Conservation (phyloP, 345 rosid genomes). For the thale cress (Arabidopsis thaliana) region DNA sequence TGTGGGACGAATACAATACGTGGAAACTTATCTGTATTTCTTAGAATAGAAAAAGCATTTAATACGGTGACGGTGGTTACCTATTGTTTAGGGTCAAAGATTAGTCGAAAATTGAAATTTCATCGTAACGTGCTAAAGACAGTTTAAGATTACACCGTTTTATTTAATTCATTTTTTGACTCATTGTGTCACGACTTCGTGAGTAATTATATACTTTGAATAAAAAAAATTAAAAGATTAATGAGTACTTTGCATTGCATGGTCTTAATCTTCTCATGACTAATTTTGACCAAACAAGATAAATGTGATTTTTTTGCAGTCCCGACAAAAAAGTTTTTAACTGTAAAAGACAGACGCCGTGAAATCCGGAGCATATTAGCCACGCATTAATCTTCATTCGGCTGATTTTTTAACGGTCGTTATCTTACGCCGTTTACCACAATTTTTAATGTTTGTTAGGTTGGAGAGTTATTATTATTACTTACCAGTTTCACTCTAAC, state of each 20-base stretch:
- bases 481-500: slow-evolving; percentile 31
- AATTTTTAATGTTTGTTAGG: background rate
- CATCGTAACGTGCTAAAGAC: slow-evolving; percentile 36
- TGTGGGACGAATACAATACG: slow-evolving; percentile 11
- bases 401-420: slow-evolving; percentile 33
- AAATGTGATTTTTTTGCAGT: slow-evolving; percentile 40
- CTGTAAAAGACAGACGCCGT: slow-evolving; percentile 39
- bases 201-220: background rate
- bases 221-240: background rate
- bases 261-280: slow-evolving; percentile 20
- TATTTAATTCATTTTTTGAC: background rate
- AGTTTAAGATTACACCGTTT: slow-evolving; percentile 3
- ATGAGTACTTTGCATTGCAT: slow-evolving; percentile 22
- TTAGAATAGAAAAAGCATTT: background rate
- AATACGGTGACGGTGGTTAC: slow-evolving; percentile 31
- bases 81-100: background rate
- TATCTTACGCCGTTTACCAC: slow-evolving; percentile 22
- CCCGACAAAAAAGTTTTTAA: slow-evolving; percentile 23
- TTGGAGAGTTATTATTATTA: background rate
- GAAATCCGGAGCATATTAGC: slow-evolving; percentile 36
- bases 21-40: background rate
- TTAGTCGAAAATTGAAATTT: slow-evolving; percentile 2
- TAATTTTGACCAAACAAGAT: slow-evolving; percentile 19
- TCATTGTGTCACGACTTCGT: slow-evolving; percentile 5
- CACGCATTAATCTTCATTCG: slow-evolving; percentile 23